phyloP scores from a whole-genome alignment of 2,329 filamentous ascomycete species.

The Fusarium kyushuense region DNA sequence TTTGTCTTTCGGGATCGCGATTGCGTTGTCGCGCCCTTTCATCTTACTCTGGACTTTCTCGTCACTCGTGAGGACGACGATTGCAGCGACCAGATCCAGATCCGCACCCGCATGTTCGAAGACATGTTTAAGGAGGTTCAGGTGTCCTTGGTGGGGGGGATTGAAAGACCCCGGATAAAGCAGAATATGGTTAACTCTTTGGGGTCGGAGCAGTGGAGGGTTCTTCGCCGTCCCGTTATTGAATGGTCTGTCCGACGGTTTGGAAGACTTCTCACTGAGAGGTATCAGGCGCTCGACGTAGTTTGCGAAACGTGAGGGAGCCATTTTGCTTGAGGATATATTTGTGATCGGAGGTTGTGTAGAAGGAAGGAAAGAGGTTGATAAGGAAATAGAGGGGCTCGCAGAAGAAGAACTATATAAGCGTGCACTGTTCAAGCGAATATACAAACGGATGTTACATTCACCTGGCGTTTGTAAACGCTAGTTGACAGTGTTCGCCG shows the following conservation, averaged over 20 bases:
- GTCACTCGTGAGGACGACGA: conserved; percentile 49
- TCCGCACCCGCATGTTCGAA: conserved; percentile 46
- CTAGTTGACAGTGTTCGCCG: neutral
- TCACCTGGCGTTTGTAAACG: neutral
- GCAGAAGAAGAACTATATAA: neutral
- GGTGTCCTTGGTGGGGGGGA: conserved; percentile 53
- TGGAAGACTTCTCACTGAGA: neutral
- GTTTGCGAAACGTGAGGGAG: conserved; percentile 21
- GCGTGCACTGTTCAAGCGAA: neutral
- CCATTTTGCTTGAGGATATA: conserved; percentile 6
- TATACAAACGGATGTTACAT: neutral
- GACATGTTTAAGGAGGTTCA: conserved; percentile 49
- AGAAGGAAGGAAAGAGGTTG: neutral
- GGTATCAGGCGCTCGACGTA: conserved; percentile 32
- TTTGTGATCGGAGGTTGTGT: neutral
- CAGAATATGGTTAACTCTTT: conserved; percentile 48
- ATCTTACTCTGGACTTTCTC: conserved; percentile 42
- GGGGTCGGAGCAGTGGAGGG: conserved; percentile 21
- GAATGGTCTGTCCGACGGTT: conserved; percentile 25
- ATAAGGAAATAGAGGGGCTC: neutral
- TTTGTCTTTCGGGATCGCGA: conserved; percentile 39
- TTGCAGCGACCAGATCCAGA: conserved; percentile 49
- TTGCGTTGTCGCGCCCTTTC: neutral
- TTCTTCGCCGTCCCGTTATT: conserved; percentile 16
- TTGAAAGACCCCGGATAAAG: conserved; percentile 56